These are phyloP conservation scores for Dissoconium aciculare DNA, from an alignment of 2,329 filamentous ascomycete genomes.

Conservation along the genomic window DNA sequence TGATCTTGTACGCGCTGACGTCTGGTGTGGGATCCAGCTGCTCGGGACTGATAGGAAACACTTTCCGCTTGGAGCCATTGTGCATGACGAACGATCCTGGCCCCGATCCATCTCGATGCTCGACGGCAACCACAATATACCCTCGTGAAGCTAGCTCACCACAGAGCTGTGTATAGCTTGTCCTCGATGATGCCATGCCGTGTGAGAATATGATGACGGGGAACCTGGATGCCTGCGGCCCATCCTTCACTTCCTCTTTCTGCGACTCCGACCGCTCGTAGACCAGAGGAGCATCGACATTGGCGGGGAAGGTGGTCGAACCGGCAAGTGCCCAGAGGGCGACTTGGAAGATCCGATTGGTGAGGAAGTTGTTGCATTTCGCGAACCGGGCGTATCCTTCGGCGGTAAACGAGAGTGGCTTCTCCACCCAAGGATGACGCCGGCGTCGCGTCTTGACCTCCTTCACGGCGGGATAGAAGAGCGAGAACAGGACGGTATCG, in stretches of 20 bases:
- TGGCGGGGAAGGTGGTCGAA: constrained; percentile 29
- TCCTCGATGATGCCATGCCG: constrained; percentile 32
- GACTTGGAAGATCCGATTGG: constrained; percentile 27
- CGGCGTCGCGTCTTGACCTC: constrained; percentile 15
- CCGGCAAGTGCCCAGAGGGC: constrained; percentile 30
- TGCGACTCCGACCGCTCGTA: constrained; percentile 16
- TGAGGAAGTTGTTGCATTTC: constrained; percentile 24
- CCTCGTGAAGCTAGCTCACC: constrained; percentile 33
- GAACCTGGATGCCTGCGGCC: constrained; percentile 21
- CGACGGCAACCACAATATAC: constrained; percentile 32
- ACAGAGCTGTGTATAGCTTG: constrained; percentile 33
- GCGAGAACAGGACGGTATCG: constrained; percentile 30
- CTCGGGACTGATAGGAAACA: constrained; percentile 26
- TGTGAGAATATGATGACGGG: constrained; percentile 34
- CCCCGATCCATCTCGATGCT: constrained; percentile 34
- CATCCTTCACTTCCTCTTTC: constrained; percentile 13
- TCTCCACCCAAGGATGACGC: constrained; percentile 30
- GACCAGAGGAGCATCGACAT: constrained; percentile 30
- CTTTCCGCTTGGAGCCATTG: constrained; percentile 18
- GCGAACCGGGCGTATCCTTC: constrained; percentile 32
- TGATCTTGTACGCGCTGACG: constrained; percentile 25
- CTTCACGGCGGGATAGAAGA: constrained; percentile 31
- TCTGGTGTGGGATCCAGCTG: constrained; percentile 21
- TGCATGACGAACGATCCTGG: constrained; percentile 30
- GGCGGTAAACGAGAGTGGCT: constrained; percentile 29